phyloP scores from a whole-genome alignment of 2,329 filamentous ascomycete genomes.

The Lachnellula suecica region DNA sequence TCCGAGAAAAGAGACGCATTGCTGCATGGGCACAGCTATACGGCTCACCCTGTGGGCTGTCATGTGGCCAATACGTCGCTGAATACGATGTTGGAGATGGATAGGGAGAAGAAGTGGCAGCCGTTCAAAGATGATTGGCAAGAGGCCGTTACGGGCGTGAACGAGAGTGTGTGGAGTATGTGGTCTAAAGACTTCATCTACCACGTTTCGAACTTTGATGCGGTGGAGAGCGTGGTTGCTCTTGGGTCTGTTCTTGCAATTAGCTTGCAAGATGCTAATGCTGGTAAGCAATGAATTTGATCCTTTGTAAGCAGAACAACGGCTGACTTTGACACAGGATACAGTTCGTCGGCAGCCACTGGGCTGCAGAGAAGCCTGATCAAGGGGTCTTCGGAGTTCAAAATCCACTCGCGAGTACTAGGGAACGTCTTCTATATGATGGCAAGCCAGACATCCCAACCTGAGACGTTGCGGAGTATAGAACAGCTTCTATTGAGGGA shows the following conservation, averaged over 20 bases:
- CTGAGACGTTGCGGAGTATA: conserved; percentile 26
- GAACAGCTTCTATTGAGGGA: conserved; percentile 14
- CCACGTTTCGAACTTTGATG: conserved; percentile 52
- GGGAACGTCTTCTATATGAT: conserved; percentile 61
- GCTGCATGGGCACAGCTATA: conserved; percentile 85
- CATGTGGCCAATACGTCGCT: conserved; percentile 72
- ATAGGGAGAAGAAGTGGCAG: conserved; percentile 55
- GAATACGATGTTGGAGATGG: conserved; percentile 57
- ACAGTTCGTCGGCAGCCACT: conserved; percentile 36
- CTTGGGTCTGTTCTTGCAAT: conserved; percentile 75
- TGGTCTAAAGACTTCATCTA: conserved; percentile 65
- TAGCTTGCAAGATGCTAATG: conserved; percentile 43
- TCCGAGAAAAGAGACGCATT: conserved; percentile 76
- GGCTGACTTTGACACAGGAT: conserved; percentile 17
- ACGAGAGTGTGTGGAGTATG: conserved; percentile 58
- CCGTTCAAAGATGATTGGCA: conserved; percentile 51
- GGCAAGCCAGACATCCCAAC: conserved; percentile 46
- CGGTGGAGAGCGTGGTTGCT: conserved; percentile 67
- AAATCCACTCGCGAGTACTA: conserved; percentile 53
- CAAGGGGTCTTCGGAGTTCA: conserved; percentile 28
- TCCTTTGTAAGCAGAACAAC: not conserved
- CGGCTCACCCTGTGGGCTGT: conserved; percentile 79
- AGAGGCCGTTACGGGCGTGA: not conserved
- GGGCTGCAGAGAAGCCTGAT: conserved; percentile 41
- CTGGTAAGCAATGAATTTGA: conserved; percentile 23